Conservation (phyloP, 139 green algal genomes). For the Chlorella sp. region DNA sequence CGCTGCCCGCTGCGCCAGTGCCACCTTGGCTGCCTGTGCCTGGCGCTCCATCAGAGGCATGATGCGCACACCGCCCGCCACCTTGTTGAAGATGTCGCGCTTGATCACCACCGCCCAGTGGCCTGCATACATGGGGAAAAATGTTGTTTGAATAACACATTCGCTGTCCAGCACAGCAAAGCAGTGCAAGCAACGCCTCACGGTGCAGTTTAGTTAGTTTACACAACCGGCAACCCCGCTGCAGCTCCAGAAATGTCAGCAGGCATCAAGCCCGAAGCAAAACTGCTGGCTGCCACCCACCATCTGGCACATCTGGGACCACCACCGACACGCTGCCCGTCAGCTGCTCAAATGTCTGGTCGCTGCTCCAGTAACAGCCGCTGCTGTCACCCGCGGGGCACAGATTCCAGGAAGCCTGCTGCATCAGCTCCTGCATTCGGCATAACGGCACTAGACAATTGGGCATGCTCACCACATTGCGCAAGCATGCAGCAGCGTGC, state of each 20-base stretch:
- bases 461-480: too few relatives aligned
- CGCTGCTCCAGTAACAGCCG: constrained; percentile 77
- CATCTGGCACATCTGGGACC: constrained; percentile 78
- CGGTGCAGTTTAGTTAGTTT: too few relatives aligned
- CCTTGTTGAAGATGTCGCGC: constrained; percentile 84
- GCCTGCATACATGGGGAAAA: too few relatives aligned
- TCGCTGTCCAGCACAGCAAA: too few relatives aligned
- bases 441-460: too few relatives aligned
- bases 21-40: constrained; percentile 27
- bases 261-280: neutral
- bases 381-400: constrained; percentile 66
- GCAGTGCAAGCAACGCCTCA: too few relatives aligned
- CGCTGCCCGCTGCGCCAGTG: constrained; percentile 2
- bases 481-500: too few relatives aligned
- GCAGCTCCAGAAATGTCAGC: too few relatives aligned
- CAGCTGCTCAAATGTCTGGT: constrained; percentile 71
- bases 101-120: constrained; percentile 78
- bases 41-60: neutral
- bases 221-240: too few relatives aligned
- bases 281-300: neutral
- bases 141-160: too few relatives aligned
- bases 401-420: constrained; percentile 80
- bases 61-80: constrained; percentile 67
- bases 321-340: constrained; percentile 37
- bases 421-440: constrained; percentile 67